A percentile compares a stretch with the other conserved stretches of the same genome.
Conservation (phyloP, 2,329 filamentous ascomycete species). For the Penicillium psychrosexuale region DNA sequence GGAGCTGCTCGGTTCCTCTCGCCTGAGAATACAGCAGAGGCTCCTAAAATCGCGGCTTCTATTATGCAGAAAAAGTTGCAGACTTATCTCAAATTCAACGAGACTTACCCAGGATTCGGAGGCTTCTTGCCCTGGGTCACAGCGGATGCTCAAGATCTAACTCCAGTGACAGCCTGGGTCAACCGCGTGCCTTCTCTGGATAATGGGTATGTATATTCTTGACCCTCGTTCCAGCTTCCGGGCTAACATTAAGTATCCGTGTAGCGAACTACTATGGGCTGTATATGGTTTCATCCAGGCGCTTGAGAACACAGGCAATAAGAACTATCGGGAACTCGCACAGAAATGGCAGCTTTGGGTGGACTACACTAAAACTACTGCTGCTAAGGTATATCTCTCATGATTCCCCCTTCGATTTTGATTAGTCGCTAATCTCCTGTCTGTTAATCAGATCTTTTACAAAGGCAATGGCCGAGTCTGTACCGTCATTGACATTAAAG, state of each 20-base stretch:
- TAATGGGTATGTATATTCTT: slow-evolving; percentile 35
- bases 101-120: slow-evolving; percentile 43
- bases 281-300: slow-evolving; percentile 44
- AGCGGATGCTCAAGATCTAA: slow-evolving; percentile 29
- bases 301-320: slow-evolving; percentile 29
- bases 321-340: slow-evolving; percentile 31
- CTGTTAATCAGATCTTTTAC: slow-evolving; percentile 35
- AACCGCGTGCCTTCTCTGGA: slow-evolving; percentile 42
- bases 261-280: slow-evolving; percentile 45
- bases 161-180: slow-evolving; percentile 39
- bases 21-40: slow-evolving; percentile 31
- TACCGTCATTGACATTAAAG: slow-evolving; percentile 37
- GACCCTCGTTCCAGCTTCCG: background rate
- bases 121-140: slow-evolving; percentile 44
- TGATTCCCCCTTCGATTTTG: background rate
- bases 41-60: slow-evolving; percentile 33
- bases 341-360: slow-evolving; percentile 41
- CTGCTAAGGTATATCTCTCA: slow-evolving; percentile 22
- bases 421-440: background rate
- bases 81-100: slow-evolving; percentile 43
- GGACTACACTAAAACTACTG: slow-evolving; percentile 41
- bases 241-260: background rate
- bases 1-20: slow-evolving; percentile 43
- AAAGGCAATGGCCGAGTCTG: slow-evolving; percentile 40
- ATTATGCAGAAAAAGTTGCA: slow-evolving; percentile 42